These are phyloP conservation scores for Verticillium klebahnii DNA, from an alignment of 2,329 filamentous ascomycete species.

Conservation along the genomic window DNA sequence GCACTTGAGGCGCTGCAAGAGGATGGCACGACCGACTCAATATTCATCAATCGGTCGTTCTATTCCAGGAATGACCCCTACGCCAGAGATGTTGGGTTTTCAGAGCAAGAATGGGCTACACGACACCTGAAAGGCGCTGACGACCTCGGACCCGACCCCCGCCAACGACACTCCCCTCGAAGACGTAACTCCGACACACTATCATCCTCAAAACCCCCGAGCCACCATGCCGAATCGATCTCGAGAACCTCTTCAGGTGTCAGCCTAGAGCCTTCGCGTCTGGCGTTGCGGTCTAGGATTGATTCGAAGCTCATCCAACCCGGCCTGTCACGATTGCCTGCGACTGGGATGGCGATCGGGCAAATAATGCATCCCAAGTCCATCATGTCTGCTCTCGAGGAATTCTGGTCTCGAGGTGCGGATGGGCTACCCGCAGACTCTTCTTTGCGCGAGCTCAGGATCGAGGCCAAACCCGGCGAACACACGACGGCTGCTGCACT, in stretches of 20 bases:
- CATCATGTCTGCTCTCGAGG: not conserved
- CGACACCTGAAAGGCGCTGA: not conserved
- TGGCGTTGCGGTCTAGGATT: not conserved
- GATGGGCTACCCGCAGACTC: not conserved
- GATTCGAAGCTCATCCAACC: not conserved
- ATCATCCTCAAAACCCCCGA: not conserved
- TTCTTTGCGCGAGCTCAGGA: not conserved
- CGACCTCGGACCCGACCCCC: conserved; percentile 4
- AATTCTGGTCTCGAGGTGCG: not conserved
- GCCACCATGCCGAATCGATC: not conserved
- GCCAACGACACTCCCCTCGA: not conserved
- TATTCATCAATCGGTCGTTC: conserved; percentile 19
- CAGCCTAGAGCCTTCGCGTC: not conserved
- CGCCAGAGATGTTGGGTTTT: not conserved
- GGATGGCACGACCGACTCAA: conserved; percentile 12
- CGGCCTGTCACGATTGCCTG: not conserved
- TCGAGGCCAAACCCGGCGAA: not conserved
- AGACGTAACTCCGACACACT: not conserved
- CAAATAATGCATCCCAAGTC: not conserved
- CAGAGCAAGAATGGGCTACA: conserved; percentile 2
- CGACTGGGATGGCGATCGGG: not conserved
- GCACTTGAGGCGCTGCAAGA: conserved; percentile 17
- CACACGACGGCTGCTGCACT: conserved; percentile 4
- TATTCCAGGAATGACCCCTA: not conserved
- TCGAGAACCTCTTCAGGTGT: not conserved